These are phyloP conservation scores for Phytophthora meadii DNA, from an alignment of 352 stramenopile genomes.

Conservation along the genomic window DNA sequence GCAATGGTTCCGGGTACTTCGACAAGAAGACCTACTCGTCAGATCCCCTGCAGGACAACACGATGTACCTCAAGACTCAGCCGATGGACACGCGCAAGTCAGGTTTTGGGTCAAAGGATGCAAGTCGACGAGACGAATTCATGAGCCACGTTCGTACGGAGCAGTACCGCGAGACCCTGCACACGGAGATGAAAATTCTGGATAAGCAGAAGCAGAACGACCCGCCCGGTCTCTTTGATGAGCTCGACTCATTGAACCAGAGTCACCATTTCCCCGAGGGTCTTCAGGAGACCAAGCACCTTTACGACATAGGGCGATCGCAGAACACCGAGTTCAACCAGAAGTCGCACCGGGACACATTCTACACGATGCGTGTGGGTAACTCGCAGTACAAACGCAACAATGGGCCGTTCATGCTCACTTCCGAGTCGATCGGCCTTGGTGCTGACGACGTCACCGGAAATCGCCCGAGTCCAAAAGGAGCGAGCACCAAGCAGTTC, in stretches of 20 bases:
- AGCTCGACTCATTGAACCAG: slow-evolving; percentile 53
- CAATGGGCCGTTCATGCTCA: slow-evolving; percentile 85
- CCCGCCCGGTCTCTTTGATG: slow-evolving; percentile 44
- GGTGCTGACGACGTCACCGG: slow-evolving; percentile 70
- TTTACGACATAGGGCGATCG: slow-evolving; percentile 83
- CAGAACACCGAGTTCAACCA: slow-evolving; percentile 87
- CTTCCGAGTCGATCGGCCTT: slow-evolving; percentile 68
- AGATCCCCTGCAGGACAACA: slow-evolving; percentile 88
- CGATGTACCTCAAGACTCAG: slow-evolving; percentile 89
- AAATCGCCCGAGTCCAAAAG: slow-evolving; percentile 70
- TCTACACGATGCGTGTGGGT: slow-evolving; percentile 82
- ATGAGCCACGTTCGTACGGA: slow-evolving; percentile 91
- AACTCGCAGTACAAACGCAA: slow-evolving; percentile 83
- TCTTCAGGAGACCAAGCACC: slow-evolving; percentile 74
- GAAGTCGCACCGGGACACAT: slow-evolving; percentile 83
- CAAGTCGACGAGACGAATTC: slow-evolving; percentile 91
- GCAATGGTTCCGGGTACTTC: slow-evolving; percentile 87
- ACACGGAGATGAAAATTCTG: slow-evolving; percentile 84
- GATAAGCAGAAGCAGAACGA: slow-evolving; percentile 72
- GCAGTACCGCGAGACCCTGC: slow-evolving; percentile 88
- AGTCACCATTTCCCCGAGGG: slow-evolving; percentile 73
- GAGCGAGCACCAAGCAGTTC: slow-evolving; percentile 84
- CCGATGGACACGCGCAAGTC: slow-evolving; percentile 88
- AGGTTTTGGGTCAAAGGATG: slow-evolving; percentile 92
- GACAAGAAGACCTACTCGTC: slow-evolving; percentile 86